phyloP scores from a whole-genome alignment of 495 filamentous ascomycete species.

The Penicillium steckii region DNA sequence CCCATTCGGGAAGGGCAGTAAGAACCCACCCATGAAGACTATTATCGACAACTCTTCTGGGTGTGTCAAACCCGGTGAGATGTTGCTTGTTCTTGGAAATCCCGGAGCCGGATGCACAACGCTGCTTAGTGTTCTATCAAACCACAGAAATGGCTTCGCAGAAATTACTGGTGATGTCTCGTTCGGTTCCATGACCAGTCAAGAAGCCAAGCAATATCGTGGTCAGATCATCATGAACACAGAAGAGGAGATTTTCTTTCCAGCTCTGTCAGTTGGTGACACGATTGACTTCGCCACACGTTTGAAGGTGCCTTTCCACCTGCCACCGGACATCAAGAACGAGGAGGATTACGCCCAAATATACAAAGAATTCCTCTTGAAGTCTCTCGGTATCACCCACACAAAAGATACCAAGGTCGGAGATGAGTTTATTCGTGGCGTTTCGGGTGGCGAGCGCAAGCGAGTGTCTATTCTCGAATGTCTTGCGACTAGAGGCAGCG shows the following conservation, averaged over 20 bases:
- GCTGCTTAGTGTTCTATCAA: conserved; percentile 63
- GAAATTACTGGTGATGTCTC: conserved; percentile 54
- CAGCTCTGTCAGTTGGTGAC: conserved; percentile 62
- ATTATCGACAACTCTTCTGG: conserved; percentile 33
- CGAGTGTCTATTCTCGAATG: conserved; percentile 62
- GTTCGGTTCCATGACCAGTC: conserved; percentile 52
- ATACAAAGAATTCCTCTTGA: conserved; percentile 65
- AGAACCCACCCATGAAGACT: conserved; percentile 25
- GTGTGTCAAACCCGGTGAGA: too few relatives aligned
- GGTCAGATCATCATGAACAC: conserved; percentile 66
- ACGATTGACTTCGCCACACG: conserved; percentile 63
- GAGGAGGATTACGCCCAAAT: conserved; percentile 44
- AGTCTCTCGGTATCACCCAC: conserved; percentile 69
- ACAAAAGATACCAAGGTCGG: conserved; percentile 77
- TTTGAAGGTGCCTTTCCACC: conserved; percentile 23
- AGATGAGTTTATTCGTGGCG: conserved; percentile 69
- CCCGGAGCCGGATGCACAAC: conserved; percentile 41
- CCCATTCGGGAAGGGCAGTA: conserved; percentile 24
- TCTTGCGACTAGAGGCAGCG: conserved; percentile 51
- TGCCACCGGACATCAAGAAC: conserved; percentile 9
- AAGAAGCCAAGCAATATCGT: conserved; percentile 56
- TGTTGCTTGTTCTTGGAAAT: conserved; percentile 39
- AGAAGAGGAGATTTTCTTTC: conserved; percentile 69
- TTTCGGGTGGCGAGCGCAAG: conserved; percentile 77
- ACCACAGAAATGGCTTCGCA: conserved; percentile 65